A percentile compares a stretch with the other conserved stretches of the same genome.
Evolutionary conservation across 352 stramenopile genomes (phyloP).

Genomic region (Halophytophthora polymorphica): DNA sequence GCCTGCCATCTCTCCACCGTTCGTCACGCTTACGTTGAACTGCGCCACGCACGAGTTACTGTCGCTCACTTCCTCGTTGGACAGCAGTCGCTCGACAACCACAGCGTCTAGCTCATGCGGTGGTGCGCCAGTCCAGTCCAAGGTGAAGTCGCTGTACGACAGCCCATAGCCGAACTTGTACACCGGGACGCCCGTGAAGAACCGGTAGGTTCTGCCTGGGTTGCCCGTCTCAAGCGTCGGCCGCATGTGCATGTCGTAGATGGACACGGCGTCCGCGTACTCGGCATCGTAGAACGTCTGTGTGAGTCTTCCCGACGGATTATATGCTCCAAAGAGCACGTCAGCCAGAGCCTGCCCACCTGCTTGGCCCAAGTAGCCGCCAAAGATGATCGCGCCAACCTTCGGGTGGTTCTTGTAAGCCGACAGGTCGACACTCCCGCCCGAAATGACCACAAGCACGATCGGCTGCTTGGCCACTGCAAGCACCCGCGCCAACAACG

Average conservation of each 20-base stretch:
- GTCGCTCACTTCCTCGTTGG: background rate
- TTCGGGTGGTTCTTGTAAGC: conserved; percentile 53
- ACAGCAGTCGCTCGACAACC: conserved; percentile 14
- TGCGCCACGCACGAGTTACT: conserved; percentile 9
- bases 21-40: conserved; percentile 42
- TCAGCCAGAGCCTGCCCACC: conserved; percentile 68
- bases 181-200: conserved; percentile 63
- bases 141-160: conserved; percentile 71
- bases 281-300: conserved; percentile 70
- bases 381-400: conserved; percentile 66
- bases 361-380: conserved; percentile 64
- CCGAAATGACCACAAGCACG: conserved; percentile 77
- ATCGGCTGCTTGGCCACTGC: conserved; percentile 46
- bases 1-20: conserved; percentile 34
- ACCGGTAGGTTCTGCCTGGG: conserved; percentile 83
- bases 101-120: conserved; percentile 7
- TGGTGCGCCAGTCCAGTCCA: conserved; percentile 31
- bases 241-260: conserved; percentile 87
- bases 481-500: conserved; percentile 57
- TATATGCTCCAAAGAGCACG: conserved; percentile 73
- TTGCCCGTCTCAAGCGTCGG: conserved; percentile 50
- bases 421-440: conserved; percentile 71
- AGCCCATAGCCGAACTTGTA: conserved; percentile 78
- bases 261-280: conserved; percentile 46
- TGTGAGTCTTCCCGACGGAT: conserved; percentile 59